Percentiles rank a stretch among this genome's conserved stretches.
Conservation (phyloP, 129 eudicot species). For the Calendula officinalis region DNA sequence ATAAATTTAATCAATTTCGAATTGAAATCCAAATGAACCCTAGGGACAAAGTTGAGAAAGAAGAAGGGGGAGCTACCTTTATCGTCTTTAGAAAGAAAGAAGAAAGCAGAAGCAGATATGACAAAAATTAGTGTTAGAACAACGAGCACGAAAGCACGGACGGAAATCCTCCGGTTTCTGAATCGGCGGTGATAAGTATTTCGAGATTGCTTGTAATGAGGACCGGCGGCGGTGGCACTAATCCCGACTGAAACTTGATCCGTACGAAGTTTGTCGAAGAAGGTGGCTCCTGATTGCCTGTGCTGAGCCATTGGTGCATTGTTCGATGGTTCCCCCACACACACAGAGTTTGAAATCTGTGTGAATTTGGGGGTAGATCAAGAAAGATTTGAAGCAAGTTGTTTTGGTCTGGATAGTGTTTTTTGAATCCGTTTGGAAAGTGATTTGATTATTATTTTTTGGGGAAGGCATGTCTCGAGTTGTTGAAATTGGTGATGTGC, state of each 20-base stretch:
- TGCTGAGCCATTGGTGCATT: slow-evolving; percentile 76
- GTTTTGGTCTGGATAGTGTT: slow-evolving; percentile 12
- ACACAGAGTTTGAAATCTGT: background rate
- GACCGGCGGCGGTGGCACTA: slow-evolving; percentile 34
- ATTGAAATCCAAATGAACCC: background rate
- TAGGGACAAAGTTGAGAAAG: background rate
- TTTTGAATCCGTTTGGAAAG: slow-evolving; percentile 18
- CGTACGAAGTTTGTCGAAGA: slow-evolving; percentile 34
- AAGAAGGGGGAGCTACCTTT: slow-evolving; percentile 38
- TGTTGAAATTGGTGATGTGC: slow-evolving; percentile 8
- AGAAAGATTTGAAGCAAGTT: background rate
- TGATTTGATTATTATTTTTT: slow-evolving; percentile 17
- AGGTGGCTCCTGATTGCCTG: slow-evolving; percentile 63
- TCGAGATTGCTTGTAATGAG: slow-evolving; percentile 41
- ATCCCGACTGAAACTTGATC: slow-evolving; percentile 59
- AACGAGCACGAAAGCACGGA: slow-evolving; percentile 42
- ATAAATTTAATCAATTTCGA: background rate
- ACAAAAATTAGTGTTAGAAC: slow-evolving; percentile 40
- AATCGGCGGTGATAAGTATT: slow-evolving; percentile 42
- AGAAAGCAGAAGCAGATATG: slow-evolving; percentile 44
- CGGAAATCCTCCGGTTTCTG: slow-evolving; percentile 52
- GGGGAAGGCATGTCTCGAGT: slow-evolving; percentile 10
- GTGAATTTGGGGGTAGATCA: slow-evolving; percentile 10
- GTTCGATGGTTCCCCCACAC: slow-evolving; percentile 28
- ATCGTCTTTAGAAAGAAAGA: slow-evolving; percentile 43